phyloP scores from a whole-genome alignment of 768 basidiomycete species.

The Auricularia heimuer region DNA sequence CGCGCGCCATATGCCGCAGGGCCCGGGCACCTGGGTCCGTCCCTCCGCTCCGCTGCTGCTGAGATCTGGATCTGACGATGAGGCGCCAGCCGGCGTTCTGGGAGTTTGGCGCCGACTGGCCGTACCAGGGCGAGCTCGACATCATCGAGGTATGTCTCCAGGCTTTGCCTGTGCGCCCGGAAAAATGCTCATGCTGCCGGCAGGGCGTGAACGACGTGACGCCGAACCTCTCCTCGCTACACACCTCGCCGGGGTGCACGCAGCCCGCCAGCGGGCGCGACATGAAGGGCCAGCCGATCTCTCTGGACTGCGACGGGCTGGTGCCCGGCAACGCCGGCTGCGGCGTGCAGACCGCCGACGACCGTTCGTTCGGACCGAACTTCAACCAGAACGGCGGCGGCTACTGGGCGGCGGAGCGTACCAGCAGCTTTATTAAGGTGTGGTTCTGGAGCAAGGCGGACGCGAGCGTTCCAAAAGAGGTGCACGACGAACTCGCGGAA shows the following conservation, averaged over 20 bases:
- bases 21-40: constrained; percentile 32
- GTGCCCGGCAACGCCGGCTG: constrained; percentile 47
- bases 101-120: constrained; percentile 27
- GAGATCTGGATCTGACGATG: neutral
- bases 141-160: constrained; percentile 33
- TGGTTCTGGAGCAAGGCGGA: constrained; percentile 1
- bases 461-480: neutral
- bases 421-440: constrained; percentile 9
- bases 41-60: neutral
- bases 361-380: constrained; percentile 42
- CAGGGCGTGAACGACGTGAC: constrained; percentile 45
- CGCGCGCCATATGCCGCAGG: constrained; percentile 52
- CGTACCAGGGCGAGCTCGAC: constrained; percentile 27
- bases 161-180: neutral
- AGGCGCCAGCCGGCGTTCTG: constrained; percentile 40
- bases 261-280: constrained; percentile 5
- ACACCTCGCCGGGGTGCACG: constrained; percentile 28
- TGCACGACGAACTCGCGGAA: neutral
- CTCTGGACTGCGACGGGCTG: constrained; percentile 39
- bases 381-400: constrained; percentile 56
- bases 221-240: constrained; percentile 44
- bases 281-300: constrained; percentile 23
- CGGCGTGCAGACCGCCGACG: constrained; percentile 33
- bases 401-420: constrained; percentile 27
- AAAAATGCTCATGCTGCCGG: constrained; percentile 3